Evolutionary conservation across 2,329 filamentous ascomycete species (phyloP).

Genomic region (Pezicula rhizophila): DNA sequence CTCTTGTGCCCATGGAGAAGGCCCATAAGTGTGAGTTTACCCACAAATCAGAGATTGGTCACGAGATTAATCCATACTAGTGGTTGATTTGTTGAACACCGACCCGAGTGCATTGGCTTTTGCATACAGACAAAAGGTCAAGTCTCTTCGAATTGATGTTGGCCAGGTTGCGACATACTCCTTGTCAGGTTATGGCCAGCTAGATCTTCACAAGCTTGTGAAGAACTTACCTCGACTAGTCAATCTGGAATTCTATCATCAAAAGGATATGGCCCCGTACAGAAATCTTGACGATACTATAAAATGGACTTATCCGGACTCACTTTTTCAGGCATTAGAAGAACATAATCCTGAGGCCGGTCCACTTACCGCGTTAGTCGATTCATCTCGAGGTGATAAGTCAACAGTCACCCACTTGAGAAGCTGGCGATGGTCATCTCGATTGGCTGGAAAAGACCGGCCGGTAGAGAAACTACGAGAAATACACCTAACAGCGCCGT

Average conservation of each 20-base stretch:
- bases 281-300: constrained; percentile 48
- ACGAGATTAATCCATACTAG: neutral
- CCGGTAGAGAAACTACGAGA: constrained; percentile 42
- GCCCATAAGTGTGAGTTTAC: constrained; percentile 29
- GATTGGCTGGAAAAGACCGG: constrained; percentile 40
- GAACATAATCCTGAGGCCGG: constrained; percentile 41
- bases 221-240: constrained; percentile 59
- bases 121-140: constrained; percentile 26
- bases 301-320: constrained; percentile 64
- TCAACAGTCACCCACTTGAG: constrained; percentile 30
- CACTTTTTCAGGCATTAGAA: constrained; percentile 60
- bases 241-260: constrained; percentile 67
- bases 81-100: constrained; percentile 46
- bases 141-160: constrained; percentile 26
- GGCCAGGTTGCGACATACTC: constrained; percentile 46
- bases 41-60: neutral
- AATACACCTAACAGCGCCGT: constrained; percentile 50
- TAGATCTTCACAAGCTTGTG: constrained; percentile 54
- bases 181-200: constrained; percentile 44
- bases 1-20: constrained; percentile 48
- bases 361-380: neutral
- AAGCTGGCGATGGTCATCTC: constrained; percentile 58
- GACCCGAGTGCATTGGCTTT: constrained; percentile 20
- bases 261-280: constrained; percentile 62
- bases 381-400: constrained; percentile 19